Evolutionary conservation across 129 eudicot species (phyloP), one percentile per base, ranked within the genome.

Genomic region (Artemisia argyi): DNA sequence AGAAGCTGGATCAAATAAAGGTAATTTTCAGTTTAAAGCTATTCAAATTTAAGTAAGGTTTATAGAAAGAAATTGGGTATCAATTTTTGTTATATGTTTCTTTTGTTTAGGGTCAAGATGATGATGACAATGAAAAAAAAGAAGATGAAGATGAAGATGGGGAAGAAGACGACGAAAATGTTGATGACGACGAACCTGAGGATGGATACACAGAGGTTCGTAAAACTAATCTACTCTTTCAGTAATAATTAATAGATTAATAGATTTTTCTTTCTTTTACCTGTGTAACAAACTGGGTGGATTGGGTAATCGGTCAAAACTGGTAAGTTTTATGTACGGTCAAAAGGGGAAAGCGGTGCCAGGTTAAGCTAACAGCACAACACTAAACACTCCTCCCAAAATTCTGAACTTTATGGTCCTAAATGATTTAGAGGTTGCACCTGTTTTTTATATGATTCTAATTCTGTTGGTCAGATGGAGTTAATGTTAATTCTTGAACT

Each of bases 71-170:
- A 39, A 39, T 39, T 5, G 7, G 44, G 44, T 39, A 39, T 39
- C 8, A 39, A 7, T 39, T 39, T 39, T 39, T 39, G 53, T 70
- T 28, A 30, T 16, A 5, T 16, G 73, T 20, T 61, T 12, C 44
- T 28, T 73, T 70, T 62, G 61, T 30, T n/a, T 67, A 85, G 97
- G 82, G 69, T 19, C 63, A 74, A 65, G 89, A 77, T 15, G 84
- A 76, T 11, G 86, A 59, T 67, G 81, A 72, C 35, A 76, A 69
- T 62, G 91, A 78, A 49, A 79, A 87, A 78, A 84, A 92, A 66
- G 94, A 89, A 44, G 90, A 85, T 10, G 97, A 89, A 35, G 83
- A 79, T 0, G 96, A 86, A 55, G 96, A 92, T 24, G 92, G 44
- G 44, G 44, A 39, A 39, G 44, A 87, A 11, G 83, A 73, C 17